Conservation (phyloP, 192 early-diverging fungal species). For the Podochytrium sp. region DNA sequence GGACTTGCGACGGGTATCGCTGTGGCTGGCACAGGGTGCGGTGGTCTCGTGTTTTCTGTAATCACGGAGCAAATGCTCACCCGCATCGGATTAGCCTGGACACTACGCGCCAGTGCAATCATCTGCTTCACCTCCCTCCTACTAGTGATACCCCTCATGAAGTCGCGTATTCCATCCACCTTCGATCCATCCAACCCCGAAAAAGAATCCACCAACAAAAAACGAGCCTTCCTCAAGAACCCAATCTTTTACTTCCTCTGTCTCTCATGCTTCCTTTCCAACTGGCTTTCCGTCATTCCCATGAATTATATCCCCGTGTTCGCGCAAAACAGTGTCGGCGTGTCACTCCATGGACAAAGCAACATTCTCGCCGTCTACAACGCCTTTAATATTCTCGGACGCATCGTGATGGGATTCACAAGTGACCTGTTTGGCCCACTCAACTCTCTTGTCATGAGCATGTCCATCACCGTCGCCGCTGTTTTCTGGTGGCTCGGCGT, state of each 20-base stretch:
- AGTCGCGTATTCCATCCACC: slow-evolving; percentile 9
- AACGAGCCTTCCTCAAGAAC: slow-evolving; percentile 5
- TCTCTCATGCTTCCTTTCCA: slow-evolving; percentile 40
- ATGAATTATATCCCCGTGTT: slow-evolving; percentile 6
- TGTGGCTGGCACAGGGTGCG: slow-evolving; percentile 68
- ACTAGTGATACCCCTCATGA: no score
- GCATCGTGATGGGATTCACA: slow-evolving; percentile 66
- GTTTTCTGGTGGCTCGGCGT: slow-evolving; percentile 17
- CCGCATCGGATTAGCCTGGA: slow-evolving; percentile 62
- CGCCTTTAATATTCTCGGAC: slow-evolving; percentile 66
- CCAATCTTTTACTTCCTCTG: slow-evolving; percentile 5
- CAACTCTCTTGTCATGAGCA: slow-evolving; percentile 62
- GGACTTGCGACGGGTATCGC: slow-evolving; percentile 76
- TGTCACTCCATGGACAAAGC: background rate
- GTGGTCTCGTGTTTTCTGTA: slow-evolving; percentile 71
- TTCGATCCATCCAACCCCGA: no score
- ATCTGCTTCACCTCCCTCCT: no score
- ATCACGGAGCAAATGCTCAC: slow-evolving; percentile 63
- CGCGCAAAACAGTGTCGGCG: background rate
- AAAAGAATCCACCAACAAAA: background rate
- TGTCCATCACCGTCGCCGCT: slow-evolving; percentile 24
- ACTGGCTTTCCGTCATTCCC: slow-evolving; percentile 11
- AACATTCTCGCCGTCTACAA: slow-evolving; percentile 63
- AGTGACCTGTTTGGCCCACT: slow-evolving; percentile 65
- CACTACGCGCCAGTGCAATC: slow-evolving; percentile 71